Conservation (phyloP, 805 yeast genomes). For the Cephaloascus albidus region DNA sequence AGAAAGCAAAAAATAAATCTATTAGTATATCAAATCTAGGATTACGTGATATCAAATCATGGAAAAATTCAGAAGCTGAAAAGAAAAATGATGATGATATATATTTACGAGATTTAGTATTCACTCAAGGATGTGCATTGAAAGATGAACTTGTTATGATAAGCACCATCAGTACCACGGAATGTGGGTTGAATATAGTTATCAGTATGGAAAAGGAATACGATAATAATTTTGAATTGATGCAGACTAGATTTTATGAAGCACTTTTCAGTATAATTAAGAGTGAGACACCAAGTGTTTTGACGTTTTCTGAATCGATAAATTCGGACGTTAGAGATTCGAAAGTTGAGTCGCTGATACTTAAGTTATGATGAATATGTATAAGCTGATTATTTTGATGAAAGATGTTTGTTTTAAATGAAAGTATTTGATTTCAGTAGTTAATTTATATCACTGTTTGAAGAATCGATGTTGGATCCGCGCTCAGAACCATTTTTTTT, state of each 20-base stretch:
- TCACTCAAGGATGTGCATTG: not conserved
- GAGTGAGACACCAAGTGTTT: not conserved
- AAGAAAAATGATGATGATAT: not conserved
- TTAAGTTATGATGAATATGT: too few species aligned
- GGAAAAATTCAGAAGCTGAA: not conserved
- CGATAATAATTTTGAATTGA: not conserved
- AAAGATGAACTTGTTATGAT: not conserved
- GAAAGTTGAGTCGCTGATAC: too few species aligned
- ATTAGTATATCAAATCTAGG: not conserved
- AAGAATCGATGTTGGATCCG: too few species aligned
- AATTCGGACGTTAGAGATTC: too few species aligned
- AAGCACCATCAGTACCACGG: conserved; percentile 3
- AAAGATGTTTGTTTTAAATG: too few species aligned
- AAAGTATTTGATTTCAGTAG: too few species aligned
- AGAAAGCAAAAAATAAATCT: too few species aligned
- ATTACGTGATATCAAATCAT: not conserved
- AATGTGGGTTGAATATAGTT: conserved; percentile 22
- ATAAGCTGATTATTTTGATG: too few species aligned
- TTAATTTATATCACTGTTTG: too few species aligned
- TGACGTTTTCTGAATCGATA: too few species aligned
- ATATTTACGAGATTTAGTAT: not conserved
- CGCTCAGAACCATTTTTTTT: too few species aligned
- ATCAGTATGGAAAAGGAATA: not conserved
- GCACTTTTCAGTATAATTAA: not conserved
- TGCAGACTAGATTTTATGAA: not conserved